Percentiles rank a stretch among this genome's conserved stretches.
phyloP scores from a whole-genome alignment of 208 protist genomes.

The Acanthamoeba royreba region DNA sequence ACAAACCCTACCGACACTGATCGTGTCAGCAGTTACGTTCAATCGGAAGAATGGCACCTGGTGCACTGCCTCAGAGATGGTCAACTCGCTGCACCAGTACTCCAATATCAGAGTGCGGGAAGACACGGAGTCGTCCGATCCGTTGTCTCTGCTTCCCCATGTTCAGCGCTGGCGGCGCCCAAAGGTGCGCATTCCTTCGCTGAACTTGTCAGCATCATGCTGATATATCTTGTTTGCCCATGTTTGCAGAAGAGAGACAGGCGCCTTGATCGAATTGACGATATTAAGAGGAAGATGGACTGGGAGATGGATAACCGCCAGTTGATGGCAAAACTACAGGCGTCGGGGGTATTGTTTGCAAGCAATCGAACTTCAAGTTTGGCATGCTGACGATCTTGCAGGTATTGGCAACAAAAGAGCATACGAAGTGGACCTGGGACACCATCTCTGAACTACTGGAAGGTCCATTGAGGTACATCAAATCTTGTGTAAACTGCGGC shows the following conservation, averaged over 20 bases:
- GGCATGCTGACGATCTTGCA: not conserved
- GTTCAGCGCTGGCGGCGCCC: not conserved
- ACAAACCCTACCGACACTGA: not conserved
- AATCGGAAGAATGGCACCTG: not conserved
- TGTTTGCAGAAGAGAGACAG: slow-evolving; percentile 29
- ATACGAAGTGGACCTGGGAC: slow-evolving; percentile 64
- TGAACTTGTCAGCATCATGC: not conserved
- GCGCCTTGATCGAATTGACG: slow-evolving; percentile 55
- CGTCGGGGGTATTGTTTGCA: slow-evolving; percentile 51
- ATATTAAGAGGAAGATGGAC: slow-evolving; percentile 64
- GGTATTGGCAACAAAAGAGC: slow-evolving; percentile 52
- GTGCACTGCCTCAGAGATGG: slow-evolving; percentile 7
- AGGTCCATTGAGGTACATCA: slow-evolving; percentile 51
- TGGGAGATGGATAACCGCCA: slow-evolving; percentile 61
- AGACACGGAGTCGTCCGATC: not conserved
- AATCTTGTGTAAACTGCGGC: not conserved
- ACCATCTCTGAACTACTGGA: slow-evolving; percentile 60
- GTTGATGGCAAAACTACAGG: slow-evolving; percentile 51
- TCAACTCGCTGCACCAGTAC: slow-evolving; percentile 32
- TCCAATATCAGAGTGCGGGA: not conserved
- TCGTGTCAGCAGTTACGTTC: slow-evolving; percentile 1
- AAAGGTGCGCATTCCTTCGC: not conserved
- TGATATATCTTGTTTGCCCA: not conserved
- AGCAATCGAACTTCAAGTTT: not conserved
- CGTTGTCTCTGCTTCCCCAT: not conserved